phyloP scores from a whole-genome alignment of 176 grass and related monocot genomes.

The Phoenix dactylifera region DNA sequence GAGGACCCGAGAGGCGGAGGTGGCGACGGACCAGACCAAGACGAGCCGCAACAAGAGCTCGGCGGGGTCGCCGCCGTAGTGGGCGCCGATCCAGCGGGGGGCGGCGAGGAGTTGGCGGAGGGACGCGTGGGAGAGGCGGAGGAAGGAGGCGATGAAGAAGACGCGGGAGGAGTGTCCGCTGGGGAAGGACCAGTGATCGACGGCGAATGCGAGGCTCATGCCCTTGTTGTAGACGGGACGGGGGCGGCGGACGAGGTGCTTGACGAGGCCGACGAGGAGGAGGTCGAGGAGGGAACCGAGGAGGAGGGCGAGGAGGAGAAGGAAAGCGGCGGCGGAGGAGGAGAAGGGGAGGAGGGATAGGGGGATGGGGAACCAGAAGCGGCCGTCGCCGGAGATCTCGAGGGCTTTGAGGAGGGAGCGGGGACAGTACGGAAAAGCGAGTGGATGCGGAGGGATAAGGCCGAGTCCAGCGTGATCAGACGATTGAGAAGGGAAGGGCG shows the following conservation, averaged over 20 bases:
- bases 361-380: conserved; percentile 76
- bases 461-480: conserved; percentile 32
- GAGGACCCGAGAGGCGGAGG: conserved; percentile 70
- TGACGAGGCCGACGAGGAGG: conserved; percentile 56
- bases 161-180: conserved; percentile 82
- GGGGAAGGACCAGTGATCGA: conserved; percentile 81
- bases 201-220: conserved; percentile 66
- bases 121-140: conserved; percentile 15
- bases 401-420: conserved; percentile 79
- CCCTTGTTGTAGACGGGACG: conserved; percentile 76
- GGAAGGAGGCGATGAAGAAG: conserved; percentile 65
- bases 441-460: conserved; percentile 53
- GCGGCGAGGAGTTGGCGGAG: conserved; percentile 5
- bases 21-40: conserved; percentile 46
- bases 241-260: conserved; percentile 69
- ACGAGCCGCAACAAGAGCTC: conserved; percentile 34
- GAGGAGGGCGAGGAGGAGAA: conserved; percentile 42
- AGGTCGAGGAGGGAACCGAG: conserved; percentile 57
- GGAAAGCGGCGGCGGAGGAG: conserved; percentile 27
- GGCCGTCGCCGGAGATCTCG: conserved; percentile 74
- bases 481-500: conserved; percentile 16
- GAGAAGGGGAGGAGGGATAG: conserved; percentile 54
- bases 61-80: conserved; percentile 16
- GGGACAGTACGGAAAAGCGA: conserved; percentile 49
- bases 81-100: conserved; percentile 15